phyloP scores from a whole-genome alignment of 2,329 filamentous ascomycete genomes.

The Thelonectria olida region DNA sequence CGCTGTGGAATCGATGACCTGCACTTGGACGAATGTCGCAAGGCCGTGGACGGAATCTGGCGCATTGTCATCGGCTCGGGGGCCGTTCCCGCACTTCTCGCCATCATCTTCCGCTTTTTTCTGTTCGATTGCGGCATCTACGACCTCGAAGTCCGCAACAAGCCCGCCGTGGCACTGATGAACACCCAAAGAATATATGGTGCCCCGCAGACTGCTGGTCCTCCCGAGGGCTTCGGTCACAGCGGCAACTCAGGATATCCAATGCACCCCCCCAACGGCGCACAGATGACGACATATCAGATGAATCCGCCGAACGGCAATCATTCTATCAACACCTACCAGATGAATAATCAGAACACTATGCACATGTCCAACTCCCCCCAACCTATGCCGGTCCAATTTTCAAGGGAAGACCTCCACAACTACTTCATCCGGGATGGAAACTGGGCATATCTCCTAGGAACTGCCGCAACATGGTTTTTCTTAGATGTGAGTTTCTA shows the following conservation, averaged over 20 bases:
- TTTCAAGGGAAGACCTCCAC: slow-evolving; percentile 57
- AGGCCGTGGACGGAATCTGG: slow-evolving; percentile 69
- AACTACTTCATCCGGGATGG: slow-evolving; percentile 58
- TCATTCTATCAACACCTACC: slow-evolving; percentile 31
- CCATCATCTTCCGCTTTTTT: slow-evolving; percentile 72
- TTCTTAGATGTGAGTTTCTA: slow-evolving; percentile 66
- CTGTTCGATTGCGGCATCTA: slow-evolving; percentile 74
- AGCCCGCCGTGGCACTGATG: slow-evolving; percentile 65
- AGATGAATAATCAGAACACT: slow-evolving; percentile 34
- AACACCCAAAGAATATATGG: slow-evolving; percentile 69
- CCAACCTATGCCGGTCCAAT: slow-evolving; percentile 56
- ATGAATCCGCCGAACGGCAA: slow-evolving; percentile 32
- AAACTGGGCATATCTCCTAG: slow-evolving; percentile 48
- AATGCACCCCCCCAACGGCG: slow-evolving; percentile 30
- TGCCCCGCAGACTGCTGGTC: slow-evolving; percentile 39
- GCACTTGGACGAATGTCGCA: slow-evolving; percentile 56
- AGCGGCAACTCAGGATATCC: slow-evolving; percentile 29
- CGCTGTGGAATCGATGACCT: slow-evolving; percentile 58
- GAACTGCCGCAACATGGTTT: slow-evolving; percentile 60
- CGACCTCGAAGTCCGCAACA: slow-evolving; percentile 71
- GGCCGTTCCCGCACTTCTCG: slow-evolving; percentile 69
- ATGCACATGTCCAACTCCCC: slow-evolving; percentile 43
- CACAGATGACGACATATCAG: slow-evolving; percentile 35
- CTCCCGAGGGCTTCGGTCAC: slow-evolving; percentile 31
- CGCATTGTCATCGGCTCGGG: slow-evolving; percentile 73